phyloP scores from a whole-genome alignment of 2,329 filamentous ascomycete genomes.

The Trichophyton rubrum region DNA sequence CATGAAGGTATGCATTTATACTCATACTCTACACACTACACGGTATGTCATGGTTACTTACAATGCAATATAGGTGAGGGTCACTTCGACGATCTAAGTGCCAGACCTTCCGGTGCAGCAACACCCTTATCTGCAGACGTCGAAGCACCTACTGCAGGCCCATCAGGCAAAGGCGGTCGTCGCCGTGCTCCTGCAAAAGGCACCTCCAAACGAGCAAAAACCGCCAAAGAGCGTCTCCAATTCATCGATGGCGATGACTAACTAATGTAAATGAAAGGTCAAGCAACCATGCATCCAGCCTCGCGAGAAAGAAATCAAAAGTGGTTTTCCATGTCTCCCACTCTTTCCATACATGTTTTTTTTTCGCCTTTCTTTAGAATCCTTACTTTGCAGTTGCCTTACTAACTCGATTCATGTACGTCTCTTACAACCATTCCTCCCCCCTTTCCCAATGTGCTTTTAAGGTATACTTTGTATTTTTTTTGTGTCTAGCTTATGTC shows the following conservation, averaged over 20 bases:
- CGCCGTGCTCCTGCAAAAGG: slow-evolving; percentile 44
- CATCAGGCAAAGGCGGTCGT: slow-evolving; percentile 40
- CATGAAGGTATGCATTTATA: slow-evolving; percentile 74
- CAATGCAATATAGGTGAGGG: slow-evolving; percentile 60
- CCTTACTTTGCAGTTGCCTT: neutral
- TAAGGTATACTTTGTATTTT: neutral
- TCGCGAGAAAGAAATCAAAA: slow-evolving; percentile 21
- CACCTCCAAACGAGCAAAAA: slow-evolving; percentile 49
- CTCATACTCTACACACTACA: neutral
- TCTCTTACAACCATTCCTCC: slow-evolving; percentile 4
- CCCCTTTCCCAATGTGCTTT: neutral
- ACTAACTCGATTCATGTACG: neutral
- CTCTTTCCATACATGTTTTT: neutral
- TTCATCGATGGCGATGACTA: slow-evolving; percentile 14
- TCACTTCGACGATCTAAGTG: slow-evolving; percentile 76
- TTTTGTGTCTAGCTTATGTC: neutral
- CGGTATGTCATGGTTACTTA: slow-evolving; percentile 10
- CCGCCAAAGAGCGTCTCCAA: slow-evolving; percentile 38
- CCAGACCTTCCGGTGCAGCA: slow-evolving; percentile 72
- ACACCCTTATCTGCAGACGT: slow-evolving; percentile 54
- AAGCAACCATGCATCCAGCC: slow-evolving; percentile 24
- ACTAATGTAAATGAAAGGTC: neutral
- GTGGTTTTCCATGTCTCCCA: neutral
- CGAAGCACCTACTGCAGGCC: slow-evolving; percentile 25
- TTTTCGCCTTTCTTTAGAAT: neutral